Conservation (phyloP, 352 stramenopile genomes). For the Phytophthora brassicae region DNA sequence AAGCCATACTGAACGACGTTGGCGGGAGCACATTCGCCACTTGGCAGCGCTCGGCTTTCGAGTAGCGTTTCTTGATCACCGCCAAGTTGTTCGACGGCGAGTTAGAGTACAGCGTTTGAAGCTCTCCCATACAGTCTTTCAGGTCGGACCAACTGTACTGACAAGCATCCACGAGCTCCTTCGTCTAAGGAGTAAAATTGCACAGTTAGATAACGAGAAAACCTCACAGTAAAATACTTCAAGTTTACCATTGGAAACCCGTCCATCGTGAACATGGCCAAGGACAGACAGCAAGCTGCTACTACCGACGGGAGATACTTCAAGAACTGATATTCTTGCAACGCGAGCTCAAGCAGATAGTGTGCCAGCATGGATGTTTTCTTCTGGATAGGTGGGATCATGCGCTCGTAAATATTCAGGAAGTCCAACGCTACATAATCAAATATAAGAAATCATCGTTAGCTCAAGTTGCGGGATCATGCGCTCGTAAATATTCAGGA, state of each 20-base stretch:
- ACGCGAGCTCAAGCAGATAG: slow-evolving; percentile 85
- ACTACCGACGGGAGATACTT: slow-evolving; percentile 86
- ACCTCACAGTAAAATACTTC: no score
- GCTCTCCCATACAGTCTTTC: slow-evolving; percentile 82
- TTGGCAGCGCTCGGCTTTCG: slow-evolving; percentile 79
- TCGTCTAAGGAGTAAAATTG: slow-evolving; percentile 43
- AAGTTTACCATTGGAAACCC: slow-evolving; percentile 74
- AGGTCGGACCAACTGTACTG: slow-evolving; percentile 76
- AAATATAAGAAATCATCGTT: not conserved
- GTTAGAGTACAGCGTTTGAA: slow-evolving; percentile 80
- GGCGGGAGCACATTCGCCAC: slow-evolving; percentile 74
- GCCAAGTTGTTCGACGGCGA: slow-evolving; percentile 82
- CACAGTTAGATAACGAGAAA: no score
- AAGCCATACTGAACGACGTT: slow-evolving; percentile 81
- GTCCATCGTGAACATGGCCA: slow-evolving; percentile 86
- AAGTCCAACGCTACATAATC: slow-evolving; percentile 75
- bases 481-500: no score
- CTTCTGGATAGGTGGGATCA: slow-evolving; percentile 83
- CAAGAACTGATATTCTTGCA: slow-evolving; percentile 90
- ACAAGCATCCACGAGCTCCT: slow-evolving; percentile 79
- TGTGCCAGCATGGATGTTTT: slow-evolving; percentile 88
- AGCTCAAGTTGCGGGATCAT: no score
- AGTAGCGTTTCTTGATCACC: slow-evolving; percentile 90
- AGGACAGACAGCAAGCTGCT: slow-evolving; percentile 78
- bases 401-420: slow-evolving; percentile 88